Evolutionary conservation across 352 stramenopile species (phyloP), one percentile per base, ranked within the genome.

Genomic region (Globisporangium nodosum): DNA sequence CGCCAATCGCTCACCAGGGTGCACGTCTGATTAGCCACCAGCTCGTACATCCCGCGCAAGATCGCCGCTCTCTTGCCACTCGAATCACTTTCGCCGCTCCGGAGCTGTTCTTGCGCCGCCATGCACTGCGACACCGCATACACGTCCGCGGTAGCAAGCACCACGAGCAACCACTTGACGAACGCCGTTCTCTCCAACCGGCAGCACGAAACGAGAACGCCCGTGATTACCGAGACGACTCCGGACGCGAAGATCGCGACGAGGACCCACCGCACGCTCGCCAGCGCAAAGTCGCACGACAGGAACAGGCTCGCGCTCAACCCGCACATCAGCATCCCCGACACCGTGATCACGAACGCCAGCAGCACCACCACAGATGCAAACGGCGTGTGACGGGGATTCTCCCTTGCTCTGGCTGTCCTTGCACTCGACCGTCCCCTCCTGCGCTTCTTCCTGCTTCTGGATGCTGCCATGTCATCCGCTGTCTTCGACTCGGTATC

Each of bases 131-230:
- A 30, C 6, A 60, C 40, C 24, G 58, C 58, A n/a, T 64, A 70
- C 6, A 83, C 20, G 3, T 67, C 63, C 2, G 63, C 78, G 18
- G 66, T 24, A 2, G 66, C 56, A 48, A 69, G 61, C 12, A 71
- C 31, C 16, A 63, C 43, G 18, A 81, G 54, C n/a, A 67, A 21
- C 65, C 67, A 73, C 50, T 68, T 70, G 46, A 74, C 60, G 18
- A 74, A 15, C 8, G 16, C 52, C 7, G 18, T 46, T 15, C 46
- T 5, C 31, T 49, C 21, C 56, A 58, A 42, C 54, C 66, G 47
- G 60, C 53, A 40, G 63, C 63, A 58, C 69, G 68, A 39, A 47
- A 71, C 11, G 13, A 64, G 47, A n/a, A 73, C 21, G 1, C 52
- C 47, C 11, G 39, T 15, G 18, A 45, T 5, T 20, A 53, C 20